phyloP scores from a whole-genome alignment of 2,329 filamentous ascomycete genomes.

The Anthostomella pinea region DNA sequence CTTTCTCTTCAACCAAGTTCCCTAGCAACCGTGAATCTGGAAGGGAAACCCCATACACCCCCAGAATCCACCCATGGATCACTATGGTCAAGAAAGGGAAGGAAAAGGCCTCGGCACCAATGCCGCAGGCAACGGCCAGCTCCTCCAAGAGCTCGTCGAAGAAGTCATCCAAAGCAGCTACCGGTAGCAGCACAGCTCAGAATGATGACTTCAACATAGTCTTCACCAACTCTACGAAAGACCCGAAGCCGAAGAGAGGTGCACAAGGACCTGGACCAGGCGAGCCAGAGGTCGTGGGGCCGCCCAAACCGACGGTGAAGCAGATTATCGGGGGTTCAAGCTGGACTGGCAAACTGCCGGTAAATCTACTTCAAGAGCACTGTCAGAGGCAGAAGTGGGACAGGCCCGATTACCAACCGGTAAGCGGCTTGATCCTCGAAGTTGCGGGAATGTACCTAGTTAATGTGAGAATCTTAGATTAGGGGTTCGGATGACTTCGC shows the following conservation, averaged over 20 bases:
- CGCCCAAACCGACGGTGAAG: slow-evolving; percentile 62
- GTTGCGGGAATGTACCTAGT: slow-evolving; percentile 19
- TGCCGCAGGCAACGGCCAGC: slow-evolving; percentile 28
- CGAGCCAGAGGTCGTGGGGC: slow-evolving; percentile 37
- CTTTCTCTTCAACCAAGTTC: no score
- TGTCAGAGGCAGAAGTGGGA: slow-evolving; percentile 97
- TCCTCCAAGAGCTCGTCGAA: slow-evolving; percentile 33
- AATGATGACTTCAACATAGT: slow-evolving; percentile 56
- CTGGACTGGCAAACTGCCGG: slow-evolving; percentile 95
- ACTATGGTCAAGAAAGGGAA: slow-evolving; percentile 54
- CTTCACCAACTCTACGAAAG: slow-evolving; percentile 57
- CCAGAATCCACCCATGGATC: slow-evolving; percentile 18
- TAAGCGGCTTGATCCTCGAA: slow-evolving; percentile 35
- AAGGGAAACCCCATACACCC: slow-evolving; percentile 1
- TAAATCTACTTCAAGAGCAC: slow-evolving; percentile 90
- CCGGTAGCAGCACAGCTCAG: slow-evolving; percentile 25
- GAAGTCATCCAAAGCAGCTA: slow-evolving; percentile 33
- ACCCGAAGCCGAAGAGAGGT: slow-evolving; percentile 44
- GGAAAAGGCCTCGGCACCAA: slow-evolving; percentile 43
- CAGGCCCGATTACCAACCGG: slow-evolving; percentile 85
- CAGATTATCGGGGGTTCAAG: slow-evolving; percentile 91
- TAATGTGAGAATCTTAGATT: slow-evolving; percentile 36
- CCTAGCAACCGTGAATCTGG: neutral
- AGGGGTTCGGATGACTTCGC: slow-evolving; percentile 73
- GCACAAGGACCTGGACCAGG: slow-evolving; percentile 24